These are phyloP conservation scores for Cetradonia linearis DNA, from an alignment of 495 filamentous ascomycete species.

Conservation along the genomic window DNA sequence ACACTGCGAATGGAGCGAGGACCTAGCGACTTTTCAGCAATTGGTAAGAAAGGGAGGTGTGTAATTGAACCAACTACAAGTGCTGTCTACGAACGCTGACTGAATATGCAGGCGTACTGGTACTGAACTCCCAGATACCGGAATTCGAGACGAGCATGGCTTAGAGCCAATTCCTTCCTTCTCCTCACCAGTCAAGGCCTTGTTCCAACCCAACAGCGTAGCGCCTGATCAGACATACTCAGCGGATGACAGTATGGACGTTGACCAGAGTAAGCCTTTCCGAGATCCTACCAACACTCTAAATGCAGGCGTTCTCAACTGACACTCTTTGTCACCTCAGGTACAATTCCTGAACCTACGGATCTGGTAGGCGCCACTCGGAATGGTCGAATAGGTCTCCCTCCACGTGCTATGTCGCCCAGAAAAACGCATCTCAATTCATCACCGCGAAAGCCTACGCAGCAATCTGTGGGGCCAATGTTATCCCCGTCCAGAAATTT, in stretches of 20 bases:
- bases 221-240: constrained; percentile 29
- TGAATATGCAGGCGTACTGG: constrained; percentile 58
- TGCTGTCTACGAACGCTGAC: neutral
- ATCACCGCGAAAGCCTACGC: constrained; percentile 30
- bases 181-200: constrained; percentile 69
- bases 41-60: constrained; percentile 19
- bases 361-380: constrained; percentile 29
- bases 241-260: constrained; percentile 36
- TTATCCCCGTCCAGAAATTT: constrained; percentile 18
- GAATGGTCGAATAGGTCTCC: constrained; percentile 25
- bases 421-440: constrained; percentile 36
- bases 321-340: constrained; percentile 23
- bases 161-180: constrained; percentile 84
- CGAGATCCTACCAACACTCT: neutral
- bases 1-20: constrained; percentile 17
- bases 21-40: constrained; percentile 16
- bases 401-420: constrained; percentile 36
- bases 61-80: neutral
- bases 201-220: constrained; percentile 34
- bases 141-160: constrained; percentile 80
- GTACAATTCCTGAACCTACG: constrained; percentile 38
- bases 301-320: neutral
- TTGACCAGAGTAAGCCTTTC: constrained; percentile 33
- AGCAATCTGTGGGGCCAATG: constrained; percentile 20
- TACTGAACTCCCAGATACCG: constrained; percentile 65